Conservation (phyloP, 805 yeast species). For the Allodekkera sacchari region DNA sequence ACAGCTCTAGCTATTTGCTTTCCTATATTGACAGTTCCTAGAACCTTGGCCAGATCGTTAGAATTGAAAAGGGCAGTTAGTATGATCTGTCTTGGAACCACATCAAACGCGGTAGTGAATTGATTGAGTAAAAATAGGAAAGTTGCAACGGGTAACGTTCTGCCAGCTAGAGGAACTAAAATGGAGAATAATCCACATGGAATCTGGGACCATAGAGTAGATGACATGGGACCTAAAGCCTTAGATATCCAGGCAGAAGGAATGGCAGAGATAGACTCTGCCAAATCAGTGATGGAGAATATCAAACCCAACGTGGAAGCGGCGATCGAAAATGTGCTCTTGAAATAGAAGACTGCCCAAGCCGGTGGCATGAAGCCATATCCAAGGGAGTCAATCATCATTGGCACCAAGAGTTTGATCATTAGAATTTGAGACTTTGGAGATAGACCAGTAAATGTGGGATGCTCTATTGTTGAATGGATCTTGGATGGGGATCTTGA, state of each 20-base stretch:
- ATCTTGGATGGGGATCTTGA: constrained; percentile 6
- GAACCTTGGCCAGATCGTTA: constrained; percentile 62
- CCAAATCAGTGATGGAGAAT: constrained; percentile 54
- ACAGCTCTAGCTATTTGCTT: constrained; percentile 78
- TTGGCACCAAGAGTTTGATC: constrained; percentile 44
- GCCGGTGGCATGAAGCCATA: constrained; percentile 83
- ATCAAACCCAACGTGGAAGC: constrained; percentile 57
- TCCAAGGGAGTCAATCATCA: constrained; percentile 82
- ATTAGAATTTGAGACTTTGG: constrained; percentile 35
- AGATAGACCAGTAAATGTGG: constrained; percentile 29
- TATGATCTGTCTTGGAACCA: constrained; percentile 81
- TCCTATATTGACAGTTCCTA: constrained; percentile 82
- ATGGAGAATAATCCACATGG: constrained; percentile 68
- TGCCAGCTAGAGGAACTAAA: constrained; percentile 39
- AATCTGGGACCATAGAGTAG: constrained; percentile 65
- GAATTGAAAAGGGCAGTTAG: constrained; percentile 56
- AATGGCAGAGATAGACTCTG: constrained; percentile 61
- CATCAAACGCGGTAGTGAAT: constrained; percentile 75
- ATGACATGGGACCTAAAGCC: constrained; percentile 66
- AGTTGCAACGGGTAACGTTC: constrained; percentile 34
- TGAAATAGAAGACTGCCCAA: constrained; percentile 81
- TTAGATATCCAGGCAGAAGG: constrained; percentile 71
- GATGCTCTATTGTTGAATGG: constrained; percentile 14
- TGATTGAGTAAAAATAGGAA: constrained; percentile 45
- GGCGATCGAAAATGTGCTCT: constrained; percentile 41